Conservation (phyloP, 1,284 basidiomycete species). For the Coniferiporia weirii region DNA sequence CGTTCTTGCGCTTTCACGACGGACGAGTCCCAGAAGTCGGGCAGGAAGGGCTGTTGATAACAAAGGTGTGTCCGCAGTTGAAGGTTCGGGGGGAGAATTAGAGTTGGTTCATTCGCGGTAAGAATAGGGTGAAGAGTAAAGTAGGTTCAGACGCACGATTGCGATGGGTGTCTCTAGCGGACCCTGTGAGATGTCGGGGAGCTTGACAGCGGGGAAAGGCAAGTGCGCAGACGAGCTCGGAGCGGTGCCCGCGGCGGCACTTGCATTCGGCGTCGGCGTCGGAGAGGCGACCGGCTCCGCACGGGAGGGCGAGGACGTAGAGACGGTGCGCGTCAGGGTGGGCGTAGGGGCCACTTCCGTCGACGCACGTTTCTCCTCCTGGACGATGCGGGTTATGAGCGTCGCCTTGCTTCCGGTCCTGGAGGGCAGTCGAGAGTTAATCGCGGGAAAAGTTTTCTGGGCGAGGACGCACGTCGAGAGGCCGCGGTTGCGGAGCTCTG, state of each 20-base stretch:
- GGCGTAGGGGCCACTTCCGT: constrained; percentile 19
- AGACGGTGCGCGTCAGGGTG: constrained; percentile 22
- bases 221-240: constrained; percentile 19
- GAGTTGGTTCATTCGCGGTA: background rate
- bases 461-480: constrained; percentile 49
- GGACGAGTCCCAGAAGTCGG: constrained; percentile 68
- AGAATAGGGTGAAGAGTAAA: constrained; percentile 5
- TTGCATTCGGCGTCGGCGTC: too few relatives aligned
- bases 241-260: background rate
- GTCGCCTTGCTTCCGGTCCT: constrained; percentile 58
- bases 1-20: constrained; percentile 30
- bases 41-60: constrained; percentile 57
- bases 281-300: constrained; percentile 14
- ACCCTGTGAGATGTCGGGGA: constrained; percentile 51
- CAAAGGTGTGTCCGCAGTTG: constrained; percentile 1
- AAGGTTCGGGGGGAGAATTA: constrained; percentile 3
- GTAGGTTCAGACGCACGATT: constrained; percentile 45
- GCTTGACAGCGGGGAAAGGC: constrained; percentile 38
- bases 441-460: background rate
- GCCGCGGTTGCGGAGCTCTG: constrained; percentile 61
- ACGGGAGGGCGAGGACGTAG: constrained; percentile 31
- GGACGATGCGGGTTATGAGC: constrained; percentile 49
- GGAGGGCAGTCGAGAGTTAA: constrained; percentile 14
- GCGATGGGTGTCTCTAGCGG: constrained; percentile 42
- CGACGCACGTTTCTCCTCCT: constrained; percentile 37